Evolutionary conservation across 2,329 filamentous ascomycete species (phyloP), one percentile per base, ranked within the genome.

Genomic region (Colletotrichum sp.): DNA sequence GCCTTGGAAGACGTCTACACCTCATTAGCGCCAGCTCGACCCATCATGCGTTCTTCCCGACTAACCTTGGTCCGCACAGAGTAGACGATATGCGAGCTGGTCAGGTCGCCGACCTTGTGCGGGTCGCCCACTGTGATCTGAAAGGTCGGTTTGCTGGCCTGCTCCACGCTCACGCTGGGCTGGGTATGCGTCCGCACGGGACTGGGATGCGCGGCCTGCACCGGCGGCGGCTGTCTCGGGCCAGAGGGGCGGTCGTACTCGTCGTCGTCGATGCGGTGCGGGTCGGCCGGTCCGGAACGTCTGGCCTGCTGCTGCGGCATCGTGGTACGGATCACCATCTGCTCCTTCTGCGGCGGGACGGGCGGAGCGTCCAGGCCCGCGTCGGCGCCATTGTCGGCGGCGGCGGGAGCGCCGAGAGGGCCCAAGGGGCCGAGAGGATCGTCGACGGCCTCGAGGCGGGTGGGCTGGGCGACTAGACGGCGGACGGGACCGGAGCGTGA

Each of bases 81-180:
- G 86, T 99, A 99, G 64, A 98, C 97, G 78, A 98, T 99, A 84
- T 99, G 97, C 78, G 96, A 98, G 84, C 95, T 98, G 10, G 97
- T 98, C 83, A 98, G 85, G 85, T 98, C 97, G 75, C 97, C 97
- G 79, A 99, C 96, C 87, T 98, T 99, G 86, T 98, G 96, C 71
- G 97, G 97, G 85, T 99, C 97, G 73, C 97, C 97, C 26, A 99
- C 97, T 4, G 91, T 93, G 80, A 99, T 98, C 66, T 95, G 88
- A 85, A 98, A 99, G 56, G 89, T 94, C 7, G 97, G 97, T 85
- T 98, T 98, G 34, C 96, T 93, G 62, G 97, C 97, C 86, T 98
- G 95, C 85, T 98, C 96, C 71, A 98, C 88, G 83, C 94, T 97
- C 78, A 98, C 92, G 82, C 96, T 98, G 21, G 96, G 96, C 81